These are phyloP conservation scores for Psophocarpus tetragonolobus DNA, from an alignment of 306 rosid species.

Conservation along the genomic window DNA sequence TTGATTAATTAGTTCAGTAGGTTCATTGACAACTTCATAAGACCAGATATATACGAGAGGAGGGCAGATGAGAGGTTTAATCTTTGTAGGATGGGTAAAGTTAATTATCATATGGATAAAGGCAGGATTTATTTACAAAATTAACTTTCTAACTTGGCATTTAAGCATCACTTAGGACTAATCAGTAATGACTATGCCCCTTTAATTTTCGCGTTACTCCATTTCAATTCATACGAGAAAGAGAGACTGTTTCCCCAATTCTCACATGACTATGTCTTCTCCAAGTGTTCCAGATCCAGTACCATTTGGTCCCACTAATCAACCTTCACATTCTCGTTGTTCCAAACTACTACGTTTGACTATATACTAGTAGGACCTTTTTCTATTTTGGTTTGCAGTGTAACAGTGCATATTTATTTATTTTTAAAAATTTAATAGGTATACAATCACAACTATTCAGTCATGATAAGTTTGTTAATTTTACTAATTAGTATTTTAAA, in stretches of 20 bases:
- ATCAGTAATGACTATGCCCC: not conserved
- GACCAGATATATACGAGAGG: not conserved
- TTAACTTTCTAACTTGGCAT: not conserved
- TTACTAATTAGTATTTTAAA: no score
- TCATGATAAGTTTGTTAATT: no score
- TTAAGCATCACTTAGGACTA: not conserved
- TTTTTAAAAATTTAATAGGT: no score
- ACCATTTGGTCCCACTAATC: not conserved
- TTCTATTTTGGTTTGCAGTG: not conserved
- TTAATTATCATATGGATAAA: not conserved
- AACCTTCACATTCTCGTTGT: not conserved
- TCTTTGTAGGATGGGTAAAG: not conserved
- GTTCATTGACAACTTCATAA: slow-evolving; percentile 33
- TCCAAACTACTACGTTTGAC: not conserved
- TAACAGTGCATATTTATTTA: not conserved
- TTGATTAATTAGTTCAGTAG: slow-evolving; percentile 41
- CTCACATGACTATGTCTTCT: not conserved
- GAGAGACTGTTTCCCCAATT: not conserved
- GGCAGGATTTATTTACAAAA: not conserved
- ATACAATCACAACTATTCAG: no score
- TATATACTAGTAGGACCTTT: not conserved
- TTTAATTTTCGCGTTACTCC: not conserved
- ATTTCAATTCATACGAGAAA: not conserved
- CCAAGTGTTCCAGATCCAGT: not conserved
- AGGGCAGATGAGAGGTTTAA: not conserved